A percentile compares a stretch with the other conserved stretches of the same genome.
phyloP scores from a whole-genome alignment of 139 green algal species.

The Chlorella sorokiniana region DNA sequence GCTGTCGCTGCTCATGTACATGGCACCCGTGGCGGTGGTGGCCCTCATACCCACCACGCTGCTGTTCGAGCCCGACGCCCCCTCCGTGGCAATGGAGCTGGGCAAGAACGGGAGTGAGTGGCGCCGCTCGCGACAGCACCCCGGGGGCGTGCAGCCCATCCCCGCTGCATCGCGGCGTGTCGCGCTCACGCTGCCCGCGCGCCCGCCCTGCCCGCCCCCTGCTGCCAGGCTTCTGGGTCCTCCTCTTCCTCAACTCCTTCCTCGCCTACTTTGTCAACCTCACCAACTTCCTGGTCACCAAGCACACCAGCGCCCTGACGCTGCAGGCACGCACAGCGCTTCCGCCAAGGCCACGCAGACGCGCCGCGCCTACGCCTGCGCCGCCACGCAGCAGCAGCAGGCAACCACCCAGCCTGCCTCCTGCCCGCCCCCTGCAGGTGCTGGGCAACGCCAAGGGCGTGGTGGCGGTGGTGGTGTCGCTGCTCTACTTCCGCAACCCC shows the following conservation, averaged over 20 bases:
- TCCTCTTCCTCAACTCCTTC: constrained; percentile 82
- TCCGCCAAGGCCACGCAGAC: too few species aligned
- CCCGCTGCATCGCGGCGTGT: too few species aligned
- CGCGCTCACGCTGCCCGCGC: background rate
- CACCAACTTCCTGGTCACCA: constrained; percentile 98
- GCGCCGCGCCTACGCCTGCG: background rate
- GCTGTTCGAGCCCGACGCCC: constrained; percentile 70
- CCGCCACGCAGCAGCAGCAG: background rate
- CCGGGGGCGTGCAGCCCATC: too few species aligned
- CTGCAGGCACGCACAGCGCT: constrained; percentile 86
- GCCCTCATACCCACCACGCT: constrained; percentile 77
- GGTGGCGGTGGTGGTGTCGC: constrained; percentile 82
- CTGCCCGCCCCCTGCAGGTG: constrained; percentile 61
- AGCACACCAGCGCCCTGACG: constrained; percentile 92
- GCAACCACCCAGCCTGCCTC: background rate
- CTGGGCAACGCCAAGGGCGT: constrained; percentile 98
- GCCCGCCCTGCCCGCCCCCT: background rate
- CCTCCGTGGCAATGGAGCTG: constrained; percentile 28
- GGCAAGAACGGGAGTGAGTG: constrained; percentile 27
- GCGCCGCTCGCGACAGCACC: too few species aligned
- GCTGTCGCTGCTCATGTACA: constrained; percentile 93
- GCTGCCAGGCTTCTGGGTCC: constrained; percentile 60
- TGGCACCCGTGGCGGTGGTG: constrained; percentile 76
- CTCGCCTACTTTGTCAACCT: constrained; percentile 97
- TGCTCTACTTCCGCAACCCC: constrained; percentile 89